Base-by-base conservation (phyloP, 1,139 yeast genomes). In the Saccharomyces hybrid region DNA sequence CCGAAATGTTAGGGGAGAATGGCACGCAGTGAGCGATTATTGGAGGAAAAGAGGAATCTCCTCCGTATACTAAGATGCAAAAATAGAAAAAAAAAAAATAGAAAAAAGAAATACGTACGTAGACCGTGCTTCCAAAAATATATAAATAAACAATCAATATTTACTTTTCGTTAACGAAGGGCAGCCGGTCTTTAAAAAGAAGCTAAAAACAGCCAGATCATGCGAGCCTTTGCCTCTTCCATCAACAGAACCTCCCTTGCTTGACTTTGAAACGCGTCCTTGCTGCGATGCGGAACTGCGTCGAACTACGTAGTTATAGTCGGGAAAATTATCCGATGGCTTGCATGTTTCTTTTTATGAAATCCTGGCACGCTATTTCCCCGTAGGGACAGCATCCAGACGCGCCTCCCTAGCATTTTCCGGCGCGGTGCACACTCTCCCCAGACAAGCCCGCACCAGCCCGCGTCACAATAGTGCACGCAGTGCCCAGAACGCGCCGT, bases 11-110 rank as follows among this genome's bases (percentile, higher is more conserved):
- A 57, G 65, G n/a, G 77, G 74, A 0, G 68, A 67, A 27, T 73
- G 78, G 68, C 75, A 76, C 47, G 84, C 82, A 2, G 83, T 81
- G 2, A 73, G 81, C 56, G 85, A 81, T 60, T 80, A 70, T 63
- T 81, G 84, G 82, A 67, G 85, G 48, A 81, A 80, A 60, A 70
- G 80, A 49, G 83, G 82, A 2, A 53, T 67, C 5, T 63, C 70
- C 2, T 60, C 60, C 4, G 64, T 61, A 3, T 59, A 59, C 26
- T 61, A 48, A 54, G 47, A 25, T 29, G 16, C 11, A 16, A 16
- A 16, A 16, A 16, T 16, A 16, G 16, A 16, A 16, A 16, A 16
- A 16, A 16, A 16, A 2, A 16, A 16, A 16, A 16, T 16, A 16
- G 2, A 16, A 16, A 16, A 16, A 16, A 16, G 16, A 16, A 16